Base-by-base conservation (phyloP, 208 protist species). In the Crithidia sp. region DNA sequence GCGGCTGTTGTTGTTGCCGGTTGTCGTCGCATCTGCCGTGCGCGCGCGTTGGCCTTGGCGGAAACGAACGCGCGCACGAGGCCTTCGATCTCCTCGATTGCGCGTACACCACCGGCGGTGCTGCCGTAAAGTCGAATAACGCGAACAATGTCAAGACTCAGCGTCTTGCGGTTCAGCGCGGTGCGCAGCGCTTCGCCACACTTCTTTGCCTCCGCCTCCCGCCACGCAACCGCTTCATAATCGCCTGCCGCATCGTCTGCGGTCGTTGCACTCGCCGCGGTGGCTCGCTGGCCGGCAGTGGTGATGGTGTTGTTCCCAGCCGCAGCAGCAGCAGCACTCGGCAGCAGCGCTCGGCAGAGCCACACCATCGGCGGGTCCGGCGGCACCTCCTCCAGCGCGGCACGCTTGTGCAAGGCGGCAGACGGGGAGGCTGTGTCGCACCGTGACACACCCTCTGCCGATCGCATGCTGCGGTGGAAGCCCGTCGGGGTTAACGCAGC, bases 61-160 rank as follows among this genome's bases (percentile, higher is more conserved):
- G 69, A 76, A 19, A 82, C 47, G 62, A 67, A 77, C 2, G 44
- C 72, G 41, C 70, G 58, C 47, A 83, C 79, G 17, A 86, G 60
- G 7, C 54, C 61, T 28, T 79, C 66, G 17, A 90, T 81, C 47
- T 90, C 85, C 39, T 87, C 82, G 14, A 87, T 73, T 13, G 81
- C 82, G 16, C 79, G 70, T 39, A 43, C 17, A 10, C 82, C 82
- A n/a, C 55, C 64, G 40, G 84, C 68, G 13, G 76, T 72, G 62
- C 82, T 70, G 54, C 85, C 85, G 75, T 87, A 76, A 4, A 87
- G 61, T 45, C 85, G 81, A 58, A 90, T 83, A 7, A 78, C 58
- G 8, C 82, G 82, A 8, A 77, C 68, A 7, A 90, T 50, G 13
- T 90, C 68, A 17, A 76, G 77, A 65, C 78, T 81, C 54, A 87